Evolutionary conservation across 75 land plant species (phyloP), one percentile per base, ranked within the genome.

Genomic region (Cryptomeria japonica): DNA sequence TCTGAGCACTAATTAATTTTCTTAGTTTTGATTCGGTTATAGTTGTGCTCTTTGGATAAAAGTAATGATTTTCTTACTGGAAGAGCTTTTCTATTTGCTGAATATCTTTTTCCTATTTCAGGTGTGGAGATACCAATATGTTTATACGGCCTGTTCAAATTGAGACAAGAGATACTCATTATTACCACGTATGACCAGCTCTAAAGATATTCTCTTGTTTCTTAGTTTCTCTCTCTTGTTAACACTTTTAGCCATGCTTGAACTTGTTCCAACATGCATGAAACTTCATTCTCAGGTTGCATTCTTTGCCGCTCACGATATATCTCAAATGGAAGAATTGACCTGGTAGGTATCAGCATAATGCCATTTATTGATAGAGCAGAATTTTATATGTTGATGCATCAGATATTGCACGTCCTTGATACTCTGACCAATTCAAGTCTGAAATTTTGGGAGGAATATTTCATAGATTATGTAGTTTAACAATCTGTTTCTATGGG

Each of bases 141-240:
- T 83, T 90, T 28, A 36, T 61, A 28, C 68, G 89, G 19, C 91
- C 91, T 90, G 91, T 90, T 28, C 87, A 90, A 77, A 88, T 90
- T 80, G 91, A 90, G 41, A 84, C 87, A 25, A 88, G 84, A 51
- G 91, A 90, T 53, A 88, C 89, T 42, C 91, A 90, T 84, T 90
- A 88, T 76, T 90, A 90, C 61, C 91, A 88, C 55, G 91, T 88
- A 89, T 44, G 83, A 28, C 19, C 41, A 31, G 61, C 32, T 41
- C 44, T 49, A 39, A 77, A 68, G 41, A 37, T 22, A 19, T 47
- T 83, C 37, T 9, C 14, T 87, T 78, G 22, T 80, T 49, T 36
- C 11, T 37, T 10, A 39, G 46, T 34, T 49, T 53, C 32, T 25
- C 86, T 18, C 15, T 34, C 41, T 34, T 85, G 32, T 87, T 87